Conservation (phyloP, 352 stramenopile species). For the Achlya hypogyna region DNA sequence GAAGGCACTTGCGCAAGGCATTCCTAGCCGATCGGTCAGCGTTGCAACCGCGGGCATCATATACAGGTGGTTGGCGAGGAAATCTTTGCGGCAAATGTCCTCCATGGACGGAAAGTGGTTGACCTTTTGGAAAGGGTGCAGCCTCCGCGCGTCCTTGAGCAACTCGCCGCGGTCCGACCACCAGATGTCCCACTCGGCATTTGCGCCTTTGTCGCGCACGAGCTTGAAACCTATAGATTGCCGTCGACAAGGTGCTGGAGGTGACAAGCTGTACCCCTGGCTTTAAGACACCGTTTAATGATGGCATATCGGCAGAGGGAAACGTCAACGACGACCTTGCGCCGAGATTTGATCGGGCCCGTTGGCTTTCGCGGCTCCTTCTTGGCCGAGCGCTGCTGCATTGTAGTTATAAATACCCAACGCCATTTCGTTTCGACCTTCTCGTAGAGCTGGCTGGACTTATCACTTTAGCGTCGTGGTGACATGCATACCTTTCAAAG, state of each 20-base stretch:
- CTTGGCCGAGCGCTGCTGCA: too few species aligned
- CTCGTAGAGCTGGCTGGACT: too few species aligned
- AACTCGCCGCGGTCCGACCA: conserved; percentile 39
- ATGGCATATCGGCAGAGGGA: conserved; percentile 36
- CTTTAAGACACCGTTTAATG: conserved; percentile 33
- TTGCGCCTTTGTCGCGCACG: conserved; percentile 26
- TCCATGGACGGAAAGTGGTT: conserved; percentile 51
- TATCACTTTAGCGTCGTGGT: too few species aligned
- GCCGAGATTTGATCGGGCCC: conserved; percentile 5
- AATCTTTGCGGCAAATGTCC: conserved; percentile 47
- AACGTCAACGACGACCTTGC: conserved; percentile 31
- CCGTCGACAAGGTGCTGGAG: neutral
- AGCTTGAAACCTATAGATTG: conserved; percentile 29
- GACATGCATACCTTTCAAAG: too few species aligned
- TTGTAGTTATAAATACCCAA: too few species aligned
- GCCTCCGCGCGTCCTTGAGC: conserved; percentile 30
- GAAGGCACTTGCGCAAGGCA: conserved; percentile 33
- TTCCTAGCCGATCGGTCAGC: conserved; percentile 24
- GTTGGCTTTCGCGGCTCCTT: neutral
- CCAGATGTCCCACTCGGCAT: conserved; percentile 39
- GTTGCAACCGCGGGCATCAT: conserved; percentile 2
- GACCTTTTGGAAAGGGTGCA: conserved; percentile 41
- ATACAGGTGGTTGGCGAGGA: conserved; percentile 42
- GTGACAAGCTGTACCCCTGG: conserved; percentile 27
- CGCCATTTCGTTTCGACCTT: too few species aligned